A percentile compares a stretch with the other conserved stretches of the same genome.
phyloP scores from a whole-genome alignment of 2,329 filamentous ascomycete species.

The Dactylellina leptospora region DNA sequence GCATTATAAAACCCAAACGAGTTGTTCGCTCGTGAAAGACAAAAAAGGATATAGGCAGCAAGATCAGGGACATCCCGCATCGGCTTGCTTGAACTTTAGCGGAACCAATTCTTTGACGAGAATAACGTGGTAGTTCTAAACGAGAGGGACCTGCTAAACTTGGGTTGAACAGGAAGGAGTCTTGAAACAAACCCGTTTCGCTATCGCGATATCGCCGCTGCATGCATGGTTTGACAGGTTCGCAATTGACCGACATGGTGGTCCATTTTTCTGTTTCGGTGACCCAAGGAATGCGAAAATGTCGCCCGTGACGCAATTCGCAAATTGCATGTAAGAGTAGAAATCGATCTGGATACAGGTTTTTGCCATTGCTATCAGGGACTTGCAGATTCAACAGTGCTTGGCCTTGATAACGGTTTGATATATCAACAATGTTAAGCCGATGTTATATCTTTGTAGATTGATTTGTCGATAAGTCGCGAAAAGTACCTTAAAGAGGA shows the following conservation, averaged over 20 bases:
- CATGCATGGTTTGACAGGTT: slow-evolving; percentile 41
- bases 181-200: not conserved
- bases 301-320: slow-evolving; percentile 22
- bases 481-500: too few relatives aligned
- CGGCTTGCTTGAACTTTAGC: not conserved
- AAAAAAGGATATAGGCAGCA: slow-evolving; percentile 12
- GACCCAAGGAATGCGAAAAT: too few relatives aligned
- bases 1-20: slow-evolving; percentile 6
- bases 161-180: not conserved
- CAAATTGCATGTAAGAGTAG: too few relatives aligned
- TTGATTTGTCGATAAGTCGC: too few relatives aligned
- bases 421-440: not conserved
- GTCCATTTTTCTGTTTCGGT: too few relatives aligned
- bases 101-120: not conserved
- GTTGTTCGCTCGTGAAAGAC: not conserved
- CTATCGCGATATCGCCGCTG: slow-evolving; percentile 39
- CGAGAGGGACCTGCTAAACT: not conserved
- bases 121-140: not conserved
- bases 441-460: not conserved
- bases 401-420: not conserved
- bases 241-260: not conserved
- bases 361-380: too few relatives aligned
- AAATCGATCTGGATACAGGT: too few relatives aligned
- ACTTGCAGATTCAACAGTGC: too few relatives aligned
- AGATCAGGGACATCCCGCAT: slow-evolving; percentile 12